phyloP scores from a whole-genome alignment of 169 alveolate genomes.

The Plasmodium yoelii region DNA sequence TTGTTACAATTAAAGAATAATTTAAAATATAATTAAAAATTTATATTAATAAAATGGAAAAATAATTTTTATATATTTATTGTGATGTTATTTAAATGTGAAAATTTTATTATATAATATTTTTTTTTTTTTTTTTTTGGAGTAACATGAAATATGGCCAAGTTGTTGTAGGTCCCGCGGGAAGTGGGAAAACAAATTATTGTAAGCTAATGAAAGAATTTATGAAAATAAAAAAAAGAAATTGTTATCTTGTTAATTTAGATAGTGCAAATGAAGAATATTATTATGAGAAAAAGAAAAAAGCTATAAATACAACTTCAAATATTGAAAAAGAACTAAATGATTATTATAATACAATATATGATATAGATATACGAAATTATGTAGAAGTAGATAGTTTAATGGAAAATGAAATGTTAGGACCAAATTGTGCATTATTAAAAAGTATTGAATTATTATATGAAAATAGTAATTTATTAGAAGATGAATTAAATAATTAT shows the following conservation, averaged over 20 bases:
- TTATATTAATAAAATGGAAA: no score
- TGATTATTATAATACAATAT: constrained; percentile 81
- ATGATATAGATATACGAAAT: constrained; percentile 95
- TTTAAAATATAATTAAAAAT: no score
- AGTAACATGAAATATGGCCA: constrained; percentile 91
- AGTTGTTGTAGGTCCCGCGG: constrained; percentile 98
- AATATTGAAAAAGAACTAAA: constrained; percentile 88
- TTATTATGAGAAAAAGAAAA: constrained; percentile 78
- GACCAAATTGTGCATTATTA: constrained; percentile 98
- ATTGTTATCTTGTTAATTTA: constrained; percentile 94
- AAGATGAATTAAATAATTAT: constrained; percentile 92
- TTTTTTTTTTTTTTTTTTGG: no score
- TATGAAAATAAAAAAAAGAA: constrained; percentile 90
- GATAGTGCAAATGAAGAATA: constrained; percentile 98
- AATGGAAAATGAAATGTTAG: constrained; percentile 94
- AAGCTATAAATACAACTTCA: constrained; percentile 80
- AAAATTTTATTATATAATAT: no score
- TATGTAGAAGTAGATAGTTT: constrained; percentile 94
- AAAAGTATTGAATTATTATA: constrained; percentile 95
- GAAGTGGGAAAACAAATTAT: constrained; percentile 98
- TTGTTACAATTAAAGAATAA: no score
- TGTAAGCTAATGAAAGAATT: constrained; percentile 94
- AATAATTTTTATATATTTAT: no score
- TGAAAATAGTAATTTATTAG: constrained; percentile 94
- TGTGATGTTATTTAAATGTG: no score